A percentile compares a stretch with the other conserved stretches of the same genome.
Evolutionary conservation across 306 rosid genomes (phyloP).

Genomic region (Lathyrus oleraceus): DNA sequence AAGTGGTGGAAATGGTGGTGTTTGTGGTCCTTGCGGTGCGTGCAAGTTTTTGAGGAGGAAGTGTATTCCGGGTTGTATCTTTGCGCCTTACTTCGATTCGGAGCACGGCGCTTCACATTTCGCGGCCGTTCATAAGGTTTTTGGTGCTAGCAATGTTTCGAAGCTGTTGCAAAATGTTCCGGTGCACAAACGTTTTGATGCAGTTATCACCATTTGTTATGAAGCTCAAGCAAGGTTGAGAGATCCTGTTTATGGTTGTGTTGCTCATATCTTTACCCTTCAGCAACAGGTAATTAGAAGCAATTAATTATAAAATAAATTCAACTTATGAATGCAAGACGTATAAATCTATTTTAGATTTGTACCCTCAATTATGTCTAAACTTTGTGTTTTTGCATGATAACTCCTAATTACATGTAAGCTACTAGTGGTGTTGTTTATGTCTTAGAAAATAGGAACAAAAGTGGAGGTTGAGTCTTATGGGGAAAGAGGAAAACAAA

Average conservation of each 20-base stretch:
- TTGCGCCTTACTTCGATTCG: conserved; percentile 91
- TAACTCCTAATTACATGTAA: no score
- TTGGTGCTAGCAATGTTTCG: conserved; percentile 95
- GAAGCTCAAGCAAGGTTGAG: conserved; percentile 90
- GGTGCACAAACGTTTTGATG: conserved; percentile 71
- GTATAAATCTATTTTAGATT: no score
- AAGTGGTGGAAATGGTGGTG: conserved; percentile 31
- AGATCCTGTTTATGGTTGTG: conserved; percentile 94
- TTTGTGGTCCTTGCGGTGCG: conserved; percentile 85
- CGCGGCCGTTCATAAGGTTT: conserved; percentile 92
- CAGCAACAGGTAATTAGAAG: conserved; percentile 79
- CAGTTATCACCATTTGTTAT: conserved; percentile 83
- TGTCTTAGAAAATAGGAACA: conserved; percentile 40
- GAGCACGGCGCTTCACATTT: conserved; percentile 90
- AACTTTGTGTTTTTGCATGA: no score
- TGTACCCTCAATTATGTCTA: no score
- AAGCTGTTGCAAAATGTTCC: conserved; percentile 79
- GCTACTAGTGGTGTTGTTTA: background rate
- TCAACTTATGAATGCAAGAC: no score
- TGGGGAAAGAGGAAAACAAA: conserved; percentile 38
- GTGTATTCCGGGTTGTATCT: conserved; percentile 77
- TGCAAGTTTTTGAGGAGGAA: conserved; percentile 87
- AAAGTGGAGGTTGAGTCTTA: conserved; percentile 7
- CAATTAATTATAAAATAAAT: no score
- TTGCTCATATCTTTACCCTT: conserved; percentile 84